Evolutionary conservation across 2,329 filamentous ascomycete species (phyloP).

Genomic region (Aspergillus caelatus): DNA sequence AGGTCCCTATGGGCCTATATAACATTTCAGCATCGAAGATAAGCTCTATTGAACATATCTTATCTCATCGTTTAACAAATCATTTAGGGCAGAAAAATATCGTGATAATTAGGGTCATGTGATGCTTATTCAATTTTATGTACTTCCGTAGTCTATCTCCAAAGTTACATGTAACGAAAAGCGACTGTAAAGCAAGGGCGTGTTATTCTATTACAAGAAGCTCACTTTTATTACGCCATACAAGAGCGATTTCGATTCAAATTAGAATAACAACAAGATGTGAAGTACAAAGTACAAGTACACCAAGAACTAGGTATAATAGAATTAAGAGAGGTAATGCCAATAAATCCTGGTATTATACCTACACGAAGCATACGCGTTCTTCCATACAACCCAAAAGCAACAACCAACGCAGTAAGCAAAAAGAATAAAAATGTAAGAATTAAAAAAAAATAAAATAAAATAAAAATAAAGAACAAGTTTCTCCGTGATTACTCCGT

Average conservation of each 20-base stretch:
- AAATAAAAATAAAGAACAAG: neutral
- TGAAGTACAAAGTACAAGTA: neutral
- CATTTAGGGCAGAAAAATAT: neutral
- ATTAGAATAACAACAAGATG: neutral
- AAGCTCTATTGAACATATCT: neutral
- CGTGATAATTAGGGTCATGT: neutral
- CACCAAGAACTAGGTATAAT: neutral
- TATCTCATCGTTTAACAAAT: neutral
- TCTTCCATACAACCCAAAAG: too few relatives aligned
- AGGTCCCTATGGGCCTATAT: neutral
- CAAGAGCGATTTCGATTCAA: neutral
- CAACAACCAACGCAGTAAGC: neutral
- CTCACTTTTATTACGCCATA: neutral
- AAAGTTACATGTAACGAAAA: neutral
- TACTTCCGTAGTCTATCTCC: neutral
- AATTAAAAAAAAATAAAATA: neutral
- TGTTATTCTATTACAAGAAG: neutral
- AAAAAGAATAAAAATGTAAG: neutral
- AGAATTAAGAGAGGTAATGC: neutral
- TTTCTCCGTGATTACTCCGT: conserved; percentile 2
- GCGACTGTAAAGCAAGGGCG: neutral
- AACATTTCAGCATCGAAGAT: too few relatives aligned
- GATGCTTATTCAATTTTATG: neutral
- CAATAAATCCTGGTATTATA: neutral
- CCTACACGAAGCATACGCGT: neutral